Evolutionary conservation across 1,139 yeast species (phyloP).

Genomic region (Nakaseomyces glabratus): DNA sequence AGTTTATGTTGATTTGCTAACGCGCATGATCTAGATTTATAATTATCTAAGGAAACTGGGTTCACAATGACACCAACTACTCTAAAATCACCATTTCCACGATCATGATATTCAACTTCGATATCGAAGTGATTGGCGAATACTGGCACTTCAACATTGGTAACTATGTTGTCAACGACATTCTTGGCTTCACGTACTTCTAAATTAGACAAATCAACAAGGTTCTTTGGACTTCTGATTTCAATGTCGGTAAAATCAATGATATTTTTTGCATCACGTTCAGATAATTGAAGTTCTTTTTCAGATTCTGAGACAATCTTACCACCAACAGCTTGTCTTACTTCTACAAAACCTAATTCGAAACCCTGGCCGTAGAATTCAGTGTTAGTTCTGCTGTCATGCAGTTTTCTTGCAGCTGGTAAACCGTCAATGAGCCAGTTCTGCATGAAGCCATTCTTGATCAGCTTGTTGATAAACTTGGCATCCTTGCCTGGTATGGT

Average conservation of each 20-base stretch:
- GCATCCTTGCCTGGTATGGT: conserved; percentile 57
- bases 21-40: conserved; percentile 40
- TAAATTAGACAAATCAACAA: neutral
- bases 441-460: conserved; percentile 73
- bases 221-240: neutral
- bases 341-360: conserved; percentile 59
- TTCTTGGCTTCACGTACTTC: conserved; percentile 12
- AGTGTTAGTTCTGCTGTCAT: conserved; percentile 48
- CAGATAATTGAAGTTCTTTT: conserved; percentile 3
- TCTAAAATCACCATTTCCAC: conserved; percentile 60
- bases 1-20: conserved; percentile 36
- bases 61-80: conserved; percentile 84
- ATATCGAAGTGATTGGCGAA: conserved; percentile 77
- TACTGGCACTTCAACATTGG: conserved; percentile 35
- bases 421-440: conserved; percentile 94
- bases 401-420: conserved; percentile 66
- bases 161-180: conserved; percentile 11
- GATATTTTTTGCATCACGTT: conserved; percentile 2
- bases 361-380: conserved; percentile 75
- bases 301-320: conserved; percentile 3
- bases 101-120: conserved; percentile 69
- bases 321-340: conserved; percentile 14
- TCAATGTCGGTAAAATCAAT: neutral
- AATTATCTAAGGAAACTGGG: conserved; percentile 42
- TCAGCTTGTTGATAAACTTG: conserved; percentile 64